These are phyloP conservation scores for Corylus avellana DNA, from an alignment of 306 rosid species.

Conservation along the genomic window DNA sequence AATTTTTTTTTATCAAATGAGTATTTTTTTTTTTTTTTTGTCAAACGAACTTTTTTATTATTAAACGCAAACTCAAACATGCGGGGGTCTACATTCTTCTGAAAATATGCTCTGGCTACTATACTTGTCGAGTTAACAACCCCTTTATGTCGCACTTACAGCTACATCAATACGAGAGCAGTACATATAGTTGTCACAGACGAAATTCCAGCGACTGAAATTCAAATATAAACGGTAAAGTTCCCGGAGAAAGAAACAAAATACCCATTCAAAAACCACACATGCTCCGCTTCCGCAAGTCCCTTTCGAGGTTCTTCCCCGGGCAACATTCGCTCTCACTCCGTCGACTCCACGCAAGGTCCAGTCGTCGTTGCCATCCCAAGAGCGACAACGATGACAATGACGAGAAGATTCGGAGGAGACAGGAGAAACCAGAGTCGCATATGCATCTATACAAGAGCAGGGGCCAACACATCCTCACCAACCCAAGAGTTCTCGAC, in stretches of 20 bases:
- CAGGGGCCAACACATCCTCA: conserved; percentile 85
- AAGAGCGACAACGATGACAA: conserved; percentile 14
- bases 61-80: no score
- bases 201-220: neutral
- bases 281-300: conserved; percentile 50
- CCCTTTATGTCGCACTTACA: no score
- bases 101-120: no score
- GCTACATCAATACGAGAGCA: neutral
- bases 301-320: conserved; percentile 20
- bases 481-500: conserved; percentile 70
- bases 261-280: neutral
- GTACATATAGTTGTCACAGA: neutral
- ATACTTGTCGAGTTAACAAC: no score
- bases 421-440: conserved; percentile 20
- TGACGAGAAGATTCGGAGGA: conserved; percentile 17
- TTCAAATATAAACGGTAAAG: neutral
- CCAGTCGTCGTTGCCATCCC: conserved; percentile 29
- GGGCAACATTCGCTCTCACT: conserved; percentile 11
- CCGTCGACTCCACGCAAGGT: conserved; percentile 32
- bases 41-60: no score
- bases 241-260: neutral
- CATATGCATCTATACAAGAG: conserved; percentile 56
- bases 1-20: no score
- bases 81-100: no score
- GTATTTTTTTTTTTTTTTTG: no score